These are phyloP conservation scores for Dionaea muscipula DNA, from an alignment of 179 eudicot species.

Conservation along the genomic window DNA sequence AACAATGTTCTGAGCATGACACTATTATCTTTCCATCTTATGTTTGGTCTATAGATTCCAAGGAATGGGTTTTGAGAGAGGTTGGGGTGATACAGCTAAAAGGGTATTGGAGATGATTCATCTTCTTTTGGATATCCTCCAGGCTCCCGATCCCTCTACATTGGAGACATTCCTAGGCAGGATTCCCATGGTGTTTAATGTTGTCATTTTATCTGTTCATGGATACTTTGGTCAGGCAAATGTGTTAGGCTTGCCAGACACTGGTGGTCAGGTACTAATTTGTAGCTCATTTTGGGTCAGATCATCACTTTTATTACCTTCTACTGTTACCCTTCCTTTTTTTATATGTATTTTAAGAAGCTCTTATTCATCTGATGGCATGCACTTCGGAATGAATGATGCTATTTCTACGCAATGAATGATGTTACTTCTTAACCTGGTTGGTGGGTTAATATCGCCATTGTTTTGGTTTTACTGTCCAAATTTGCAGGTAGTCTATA, in stretches of 20 bases:
- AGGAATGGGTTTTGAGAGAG: constrained; percentile 73
- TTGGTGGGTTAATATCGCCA: too few species aligned
- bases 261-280: constrained; percentile 68
- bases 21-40: not conserved
- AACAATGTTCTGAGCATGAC: not conserved
- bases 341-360: not conserved
- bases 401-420: too few species aligned
- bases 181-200: constrained; percentile 79
- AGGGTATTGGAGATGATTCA: constrained; percentile 62
- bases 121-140: constrained; percentile 59
- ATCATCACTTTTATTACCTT: too few species aligned
- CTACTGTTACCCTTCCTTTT: not conserved
- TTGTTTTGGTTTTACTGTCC: too few species aligned
- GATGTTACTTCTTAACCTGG: too few species aligned
- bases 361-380: not conserved
- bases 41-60: constrained; percentile 35
- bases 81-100: constrained; percentile 66
- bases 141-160: constrained; percentile 75
- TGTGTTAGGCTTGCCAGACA: constrained; percentile 78
- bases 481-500: constrained; percentile 54
- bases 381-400: too few species aligned
- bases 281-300: not conserved
- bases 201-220: constrained; percentile 60
- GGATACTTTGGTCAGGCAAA: constrained; percentile 91
- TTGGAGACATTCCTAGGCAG: constrained; percentile 70